Evolutionary conservation across 1,284 basidiomycete species (phyloP).

Genomic region (Blastosporella zonata): DNA sequence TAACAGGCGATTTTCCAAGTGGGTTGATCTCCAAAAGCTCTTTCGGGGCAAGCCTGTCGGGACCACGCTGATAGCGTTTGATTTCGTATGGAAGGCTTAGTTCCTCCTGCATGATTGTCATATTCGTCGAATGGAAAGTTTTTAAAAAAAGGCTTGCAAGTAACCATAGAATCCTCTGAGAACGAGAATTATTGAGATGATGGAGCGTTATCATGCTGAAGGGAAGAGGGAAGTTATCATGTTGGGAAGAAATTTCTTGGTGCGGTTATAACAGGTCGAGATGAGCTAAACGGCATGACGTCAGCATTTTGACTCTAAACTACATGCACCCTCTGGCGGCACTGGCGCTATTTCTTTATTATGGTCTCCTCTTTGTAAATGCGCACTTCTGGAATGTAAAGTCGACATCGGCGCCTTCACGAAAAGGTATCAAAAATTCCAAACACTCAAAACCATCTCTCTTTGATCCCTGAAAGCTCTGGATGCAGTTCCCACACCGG

Average conservation of each 20-base stretch:
- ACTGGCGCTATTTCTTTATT: neutral
- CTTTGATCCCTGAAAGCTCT: neutral
- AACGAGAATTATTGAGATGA: constrained; percentile 50
- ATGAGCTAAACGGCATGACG: neutral
- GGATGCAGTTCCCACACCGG: constrained; percentile 13
- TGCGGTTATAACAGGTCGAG: no score
- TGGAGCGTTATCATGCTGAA: constrained; percentile 36
- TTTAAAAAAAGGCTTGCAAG: constrained; percentile 30
- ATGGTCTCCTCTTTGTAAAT: neutral
- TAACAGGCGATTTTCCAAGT: constrained; percentile 46
- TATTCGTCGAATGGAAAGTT: neutral
- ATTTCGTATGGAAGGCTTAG: constrained; percentile 46
- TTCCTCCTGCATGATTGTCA: constrained; percentile 40
- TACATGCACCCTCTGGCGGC: neutral
- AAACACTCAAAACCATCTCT: neutral
- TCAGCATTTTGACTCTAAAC: neutral
- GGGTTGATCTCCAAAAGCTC: constrained; percentile 40
- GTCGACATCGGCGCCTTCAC: neutral
- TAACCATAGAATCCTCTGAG: constrained; percentile 54
- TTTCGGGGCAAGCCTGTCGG: constrained; percentile 36
- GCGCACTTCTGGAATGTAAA: neutral
- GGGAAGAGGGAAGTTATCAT: neutral
- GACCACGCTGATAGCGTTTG: constrained; percentile 42
- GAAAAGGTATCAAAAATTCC: constrained; percentile 2
- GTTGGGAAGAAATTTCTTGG: no score